Percentiles rank a stretch among this genome's conserved stretches.
phyloP scores from a whole-genome alignment of 2,329 filamentous ascomycete species.

The Diaporthe sp. region DNA sequence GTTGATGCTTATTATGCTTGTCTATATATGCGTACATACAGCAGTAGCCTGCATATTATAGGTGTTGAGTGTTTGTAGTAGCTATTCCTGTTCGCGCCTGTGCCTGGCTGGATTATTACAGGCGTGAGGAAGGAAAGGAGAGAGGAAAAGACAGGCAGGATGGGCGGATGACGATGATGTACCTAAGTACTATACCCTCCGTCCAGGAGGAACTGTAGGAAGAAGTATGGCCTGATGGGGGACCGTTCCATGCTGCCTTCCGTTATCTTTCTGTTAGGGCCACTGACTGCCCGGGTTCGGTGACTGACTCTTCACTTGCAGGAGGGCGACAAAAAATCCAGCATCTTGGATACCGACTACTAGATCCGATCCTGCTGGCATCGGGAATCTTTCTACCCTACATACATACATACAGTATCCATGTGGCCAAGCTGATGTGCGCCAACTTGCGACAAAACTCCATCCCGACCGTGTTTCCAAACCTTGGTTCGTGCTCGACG shows the following conservation, averaged over 20 bases:
- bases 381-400: too few relatives aligned
- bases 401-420: too few relatives aligned
- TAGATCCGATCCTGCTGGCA: not conserved
- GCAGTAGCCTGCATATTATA: not conserved
- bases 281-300: not conserved
- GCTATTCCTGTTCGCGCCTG: not conserved
- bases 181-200: not conserved
- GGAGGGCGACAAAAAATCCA: not conserved
- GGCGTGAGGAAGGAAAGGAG: not conserved
- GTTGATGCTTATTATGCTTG: constrained; percentile 21
- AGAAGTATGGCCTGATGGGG: not conserved
- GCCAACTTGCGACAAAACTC: constrained; percentile 16
- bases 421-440: not conserved
- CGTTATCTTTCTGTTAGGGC: not conserved
- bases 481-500: not conserved
- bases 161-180: not conserved
- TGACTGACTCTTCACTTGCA: not conserved
- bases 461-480: constrained; percentile 21
- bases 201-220: too few relatives aligned
- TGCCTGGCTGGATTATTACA: not conserved
- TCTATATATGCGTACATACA: not conserved
- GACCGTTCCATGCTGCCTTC: not conserved
- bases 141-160: not conserved
- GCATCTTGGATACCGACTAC: not conserved
- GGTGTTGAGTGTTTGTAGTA: not conserved